Base-by-base conservation (phyloP, 768 basidiomycete genomes). In the Butyriboletus loyo region DNA sequence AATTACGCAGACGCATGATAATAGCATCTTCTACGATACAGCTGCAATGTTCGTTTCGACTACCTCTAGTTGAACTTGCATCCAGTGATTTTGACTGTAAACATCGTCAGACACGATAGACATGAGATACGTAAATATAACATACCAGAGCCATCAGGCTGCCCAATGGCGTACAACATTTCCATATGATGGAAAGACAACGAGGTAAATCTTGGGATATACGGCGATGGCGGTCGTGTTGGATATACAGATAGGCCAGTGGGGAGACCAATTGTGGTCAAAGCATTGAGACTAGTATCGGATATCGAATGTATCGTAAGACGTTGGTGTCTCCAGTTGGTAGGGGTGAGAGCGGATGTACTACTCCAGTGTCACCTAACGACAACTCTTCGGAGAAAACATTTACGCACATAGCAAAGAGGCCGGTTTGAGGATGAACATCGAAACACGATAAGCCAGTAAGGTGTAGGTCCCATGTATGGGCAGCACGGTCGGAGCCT, bases 401-500 rank as follows among this genome's bases (percentile, higher is more conserved):
- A 17, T 41, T 28, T 31, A 78, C 89, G 69, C 66, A 96, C 92
- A 83, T 80, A 22, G 90, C 92, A 66, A 96, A 90, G 17, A 98
- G 86, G 35, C 85, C 83, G 0, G 91, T 80, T 46, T 85, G 80
- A 10, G 86, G 76, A 69, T 99, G 97, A 1, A 91, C 85, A 57
- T 97, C 93, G 59, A 98, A 88, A 1, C 86, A 81, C 10, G 90
- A 83, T 42, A 98, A 74, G 10, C 94, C 93, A 28, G 83, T 71
- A 2, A 82, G 79, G 57, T 87, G 82, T 22, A 83, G 66, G 35
- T 86, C 77, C 78, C 88, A 84, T 35, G 80, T 78, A 44, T 82
- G 75, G 13, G 82, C 64, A 6, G 90, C 78, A 28, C 68, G 70
- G 39, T 87, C 82, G 3, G 76, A 59, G 17, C 80, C 78, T 49